Evolutionary conservation across 2,329 filamentous ascomycete species (phyloP).

Genomic region (Ophiocordyceps camponoti-floridani): DNA sequence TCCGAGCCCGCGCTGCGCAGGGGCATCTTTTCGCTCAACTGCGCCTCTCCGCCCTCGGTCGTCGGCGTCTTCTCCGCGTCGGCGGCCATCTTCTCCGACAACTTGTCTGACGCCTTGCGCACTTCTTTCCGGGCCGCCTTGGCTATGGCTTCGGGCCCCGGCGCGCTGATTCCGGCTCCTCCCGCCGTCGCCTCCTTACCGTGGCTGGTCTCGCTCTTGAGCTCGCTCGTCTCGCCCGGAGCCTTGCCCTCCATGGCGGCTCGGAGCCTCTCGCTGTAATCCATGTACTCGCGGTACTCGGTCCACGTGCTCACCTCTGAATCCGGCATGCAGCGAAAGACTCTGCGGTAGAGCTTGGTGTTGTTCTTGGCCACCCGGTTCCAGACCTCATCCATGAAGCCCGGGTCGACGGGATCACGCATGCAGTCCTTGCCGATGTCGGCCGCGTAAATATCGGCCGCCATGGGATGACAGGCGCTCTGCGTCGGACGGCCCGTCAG

Average conservation of each 20-base stretch:
- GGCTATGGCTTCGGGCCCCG: conserved; percentile 19
- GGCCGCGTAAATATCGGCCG: conserved; percentile 54
- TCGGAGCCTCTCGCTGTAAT: conserved; percentile 63
- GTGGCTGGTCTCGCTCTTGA: conserved; percentile 18
- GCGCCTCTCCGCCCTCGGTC: conserved; percentile 10
- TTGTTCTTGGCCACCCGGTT: conserved; percentile 79
- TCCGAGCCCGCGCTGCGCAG: not conserved
- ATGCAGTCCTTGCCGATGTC: conserved; percentile 81
- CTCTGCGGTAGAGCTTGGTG: conserved; percentile 79
- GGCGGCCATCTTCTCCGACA: conserved; percentile 6
- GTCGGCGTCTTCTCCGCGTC: conserved; percentile 15
- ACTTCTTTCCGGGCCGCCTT: conserved; percentile 14
- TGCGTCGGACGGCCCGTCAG: conserved; percentile 28
- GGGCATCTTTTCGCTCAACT: conserved; percentile 15
- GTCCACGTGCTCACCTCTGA: conserved; percentile 87
- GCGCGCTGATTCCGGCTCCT: conserved; percentile 23
- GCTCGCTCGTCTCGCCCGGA: conserved; percentile 28
- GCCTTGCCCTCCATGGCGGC: conserved; percentile 43
- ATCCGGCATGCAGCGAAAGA: conserved; percentile 95
- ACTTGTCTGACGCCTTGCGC: conserved; percentile 16
- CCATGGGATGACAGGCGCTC: conserved; percentile 30
- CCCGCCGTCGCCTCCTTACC: conserved; percentile 13
- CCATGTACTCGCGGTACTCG: conserved; percentile 71
- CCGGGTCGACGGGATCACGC: conserved; percentile 67
- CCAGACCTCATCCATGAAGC: conserved; percentile 83